Evolutionary conservation across 371 early-diverging fungal species (phyloP).

Genomic region (Syncephalis fuscata): DNA sequence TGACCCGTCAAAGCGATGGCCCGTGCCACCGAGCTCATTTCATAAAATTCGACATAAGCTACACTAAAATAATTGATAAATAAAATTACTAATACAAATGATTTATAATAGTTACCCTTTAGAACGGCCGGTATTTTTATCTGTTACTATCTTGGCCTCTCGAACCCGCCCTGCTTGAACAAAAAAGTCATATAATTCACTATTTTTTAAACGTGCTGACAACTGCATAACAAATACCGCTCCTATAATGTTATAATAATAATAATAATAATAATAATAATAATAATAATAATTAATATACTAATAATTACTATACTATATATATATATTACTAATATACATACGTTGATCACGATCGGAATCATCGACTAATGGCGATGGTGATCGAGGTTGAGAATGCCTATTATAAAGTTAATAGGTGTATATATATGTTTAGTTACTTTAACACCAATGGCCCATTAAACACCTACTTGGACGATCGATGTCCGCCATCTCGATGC

Average conservation of each 20-base stretch:
- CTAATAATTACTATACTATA: too few relatives aligned
- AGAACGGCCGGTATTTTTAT: constrained; percentile 72
- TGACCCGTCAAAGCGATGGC: constrained; percentile 77
- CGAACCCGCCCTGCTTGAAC: constrained; percentile 68
- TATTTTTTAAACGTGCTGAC: constrained; percentile 53
- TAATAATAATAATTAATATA: too few relatives aligned
- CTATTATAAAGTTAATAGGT: constrained; percentile 10
- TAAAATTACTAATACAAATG: too few relatives aligned
- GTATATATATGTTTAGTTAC: not conserved
- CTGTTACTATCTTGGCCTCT: constrained; percentile 75
- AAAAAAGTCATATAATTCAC: constrained; percentile 85
- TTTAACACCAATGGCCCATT: not conserved
- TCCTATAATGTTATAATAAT: too few relatives aligned
- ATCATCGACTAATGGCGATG: constrained; percentile 51
- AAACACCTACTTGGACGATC: constrained; percentile 3
- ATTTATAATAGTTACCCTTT: too few relatives aligned
- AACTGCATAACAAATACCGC: constrained; percentile 89
- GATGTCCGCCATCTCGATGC: not conserved
- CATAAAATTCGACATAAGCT: constrained; percentile 91
- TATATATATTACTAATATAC: too few relatives aligned
- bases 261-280: too few relatives aligned
- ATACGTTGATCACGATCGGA: constrained; percentile 70
- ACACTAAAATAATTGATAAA: constrained; percentile 16
- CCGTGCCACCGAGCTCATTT: constrained; percentile 59
- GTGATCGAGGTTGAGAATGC: constrained; percentile 22